These are phyloP conservation scores for Stereum hirsutum DNA, from an alignment of 1,284 basidiomycete genomes.

Conservation along the genomic window DNA sequence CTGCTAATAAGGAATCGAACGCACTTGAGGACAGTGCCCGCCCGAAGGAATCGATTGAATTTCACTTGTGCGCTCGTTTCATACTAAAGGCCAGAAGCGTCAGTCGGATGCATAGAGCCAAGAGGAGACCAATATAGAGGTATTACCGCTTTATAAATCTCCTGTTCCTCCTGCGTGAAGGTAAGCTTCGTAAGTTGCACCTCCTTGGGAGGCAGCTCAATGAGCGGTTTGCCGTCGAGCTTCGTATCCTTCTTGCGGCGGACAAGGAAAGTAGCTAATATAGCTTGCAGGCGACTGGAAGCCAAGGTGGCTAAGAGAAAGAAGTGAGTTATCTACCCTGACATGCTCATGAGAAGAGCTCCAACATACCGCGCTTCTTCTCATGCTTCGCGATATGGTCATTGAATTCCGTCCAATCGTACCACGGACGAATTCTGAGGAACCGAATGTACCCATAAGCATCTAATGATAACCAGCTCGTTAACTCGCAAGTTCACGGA, in stretches of 20 bases:
- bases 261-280: slow-evolving; percentile 39
- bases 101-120: too few relatives aligned
- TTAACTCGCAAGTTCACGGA: too few relatives aligned
- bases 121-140: neutral
- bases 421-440: slow-evolving; percentile 39
- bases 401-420: slow-evolving; percentile 42
- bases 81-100: too few relatives aligned
- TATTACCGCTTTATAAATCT: slow-evolving; percentile 43
- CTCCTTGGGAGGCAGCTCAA: slow-evolving; percentile 46
- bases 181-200: slow-evolving; percentile 37
- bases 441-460: slow-evolving; percentile 44
- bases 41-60: slow-evolving; percentile 48
- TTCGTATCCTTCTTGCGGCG: slow-evolving; percentile 45
- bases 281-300: slow-evolving; percentile 38
- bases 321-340: neutral
- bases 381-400: slow-evolving; percentile 30
- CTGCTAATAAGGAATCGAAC: slow-evolving; percentile 3
- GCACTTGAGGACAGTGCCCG: slow-evolving; percentile 49
- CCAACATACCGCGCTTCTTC: slow-evolving; percentile 25
- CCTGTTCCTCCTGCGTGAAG: slow-evolving; percentile 45
- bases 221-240: slow-evolving; percentile 50
- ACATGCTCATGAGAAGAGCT: neutral
- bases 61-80: slow-evolving; percentile 44
- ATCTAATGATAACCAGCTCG: too few relatives aligned
- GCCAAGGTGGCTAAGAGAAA: slow-evolving; percentile 32